A percentile compares a stretch with the other conserved stretches of the same genome.
Evolutionary conservation across 1,139 yeast genomes (phyloP).

Genomic region (Saccharomyces pastorianus): DNA sequence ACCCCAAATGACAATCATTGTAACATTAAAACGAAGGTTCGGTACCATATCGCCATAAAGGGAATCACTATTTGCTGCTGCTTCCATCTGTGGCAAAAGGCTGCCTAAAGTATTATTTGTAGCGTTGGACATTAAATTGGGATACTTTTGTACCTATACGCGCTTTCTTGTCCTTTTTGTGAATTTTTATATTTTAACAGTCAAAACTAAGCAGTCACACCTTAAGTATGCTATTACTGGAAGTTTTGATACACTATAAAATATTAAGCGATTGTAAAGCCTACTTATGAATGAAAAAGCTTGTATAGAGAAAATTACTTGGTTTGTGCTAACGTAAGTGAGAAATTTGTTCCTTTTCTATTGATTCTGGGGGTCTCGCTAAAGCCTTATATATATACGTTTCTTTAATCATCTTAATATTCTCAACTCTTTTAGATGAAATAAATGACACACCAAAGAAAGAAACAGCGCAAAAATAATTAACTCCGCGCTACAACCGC

Average conservation of each 20-base stretch:
- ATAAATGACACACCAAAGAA: not conserved
- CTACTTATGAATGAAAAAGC: not conserved
- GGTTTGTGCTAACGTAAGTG: no score
- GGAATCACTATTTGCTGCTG: constrained; percentile 6
- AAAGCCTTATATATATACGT: no score
- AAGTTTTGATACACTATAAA: no score
- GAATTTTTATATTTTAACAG: not conserved
- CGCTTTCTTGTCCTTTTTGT: no score
- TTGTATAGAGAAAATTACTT: no score
- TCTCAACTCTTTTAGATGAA: not conserved
- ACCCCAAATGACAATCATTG: constrained; percentile 43
- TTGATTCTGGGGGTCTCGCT: not conserved
- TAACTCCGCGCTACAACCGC: not conserved
- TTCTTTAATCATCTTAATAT: no score
- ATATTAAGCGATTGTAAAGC: no score
- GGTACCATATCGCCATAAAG: constrained; percentile 26
- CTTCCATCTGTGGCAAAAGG: not conserved
- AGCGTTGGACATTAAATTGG: not conserved
- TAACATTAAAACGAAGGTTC: constrained; percentile 35
- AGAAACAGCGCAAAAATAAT: not conserved
- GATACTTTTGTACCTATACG: no score
- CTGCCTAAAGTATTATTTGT: constrained; percentile 2
- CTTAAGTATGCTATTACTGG: not conserved
- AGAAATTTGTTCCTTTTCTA: not conserved
- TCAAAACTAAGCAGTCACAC: not conserved